Evolutionary conservation across 2,329 filamentous ascomycete genomes (phyloP).

Genomic region (Colletotrichum chlorophyti): DNA sequence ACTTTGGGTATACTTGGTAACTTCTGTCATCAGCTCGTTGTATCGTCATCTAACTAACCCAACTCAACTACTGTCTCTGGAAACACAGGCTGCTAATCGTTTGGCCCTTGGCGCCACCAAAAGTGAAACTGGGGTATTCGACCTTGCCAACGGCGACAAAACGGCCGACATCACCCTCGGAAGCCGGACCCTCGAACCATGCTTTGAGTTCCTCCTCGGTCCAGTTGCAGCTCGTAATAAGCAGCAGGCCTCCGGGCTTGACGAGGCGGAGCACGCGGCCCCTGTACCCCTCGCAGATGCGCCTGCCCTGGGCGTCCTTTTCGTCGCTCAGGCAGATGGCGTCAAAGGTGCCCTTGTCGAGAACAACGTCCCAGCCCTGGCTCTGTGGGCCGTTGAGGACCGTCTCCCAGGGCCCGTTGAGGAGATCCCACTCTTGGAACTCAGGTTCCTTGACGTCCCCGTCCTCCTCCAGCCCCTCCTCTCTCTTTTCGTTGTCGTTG

Average conservation of each 20-base stretch:
- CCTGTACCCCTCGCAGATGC: conserved; percentile 78
- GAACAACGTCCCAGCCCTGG: conserved; percentile 81
- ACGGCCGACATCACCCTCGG: conserved; percentile 39
- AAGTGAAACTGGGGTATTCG: conserved; percentile 85
- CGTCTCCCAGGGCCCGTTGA: conserved; percentile 48
- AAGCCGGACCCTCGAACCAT: conserved; percentile 72
- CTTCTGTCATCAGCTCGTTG: conserved; percentile 12
- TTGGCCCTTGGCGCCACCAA: conserved; percentile 87
- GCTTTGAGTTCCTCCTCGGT: conserved; percentile 82
- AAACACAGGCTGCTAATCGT: conserved; percentile 90
- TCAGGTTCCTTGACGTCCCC: conserved; percentile 38
- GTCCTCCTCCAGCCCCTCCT: conserved; percentile 14
- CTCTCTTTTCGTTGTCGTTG: conserved; percentile 31
- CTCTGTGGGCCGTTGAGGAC: conserved; percentile 40
- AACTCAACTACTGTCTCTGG: conserved; percentile 48
- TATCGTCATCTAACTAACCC: background rate
- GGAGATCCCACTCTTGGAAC: conserved; percentile 69
- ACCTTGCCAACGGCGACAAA: conserved; percentile 72
- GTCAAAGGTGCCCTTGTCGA: conserved; percentile 99
- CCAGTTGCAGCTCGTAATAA: conserved; percentile 98
- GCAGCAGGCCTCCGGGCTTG: conserved; percentile 72
- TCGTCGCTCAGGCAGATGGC: conserved; percentile 81
- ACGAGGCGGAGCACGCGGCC: conserved; percentile 73
- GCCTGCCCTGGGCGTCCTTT: conserved; percentile 56
- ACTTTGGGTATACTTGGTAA: conserved; percentile 4